Evolutionary conservation across 164 flowering plant species (phyloP).

Genomic region (Dillenia suffruticosa): DNA sequence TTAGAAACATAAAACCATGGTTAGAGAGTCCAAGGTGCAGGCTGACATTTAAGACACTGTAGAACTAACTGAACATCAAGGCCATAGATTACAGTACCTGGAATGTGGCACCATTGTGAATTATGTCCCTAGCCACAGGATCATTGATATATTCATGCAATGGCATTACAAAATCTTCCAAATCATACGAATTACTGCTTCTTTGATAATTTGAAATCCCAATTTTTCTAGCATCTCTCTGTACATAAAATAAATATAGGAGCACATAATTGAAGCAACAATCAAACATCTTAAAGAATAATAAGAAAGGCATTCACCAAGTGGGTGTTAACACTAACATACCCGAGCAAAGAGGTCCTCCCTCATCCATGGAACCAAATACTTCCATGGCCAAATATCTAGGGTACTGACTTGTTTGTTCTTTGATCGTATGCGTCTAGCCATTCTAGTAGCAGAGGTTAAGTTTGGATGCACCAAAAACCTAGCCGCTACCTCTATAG

Average conservation of each 20-base stretch:
- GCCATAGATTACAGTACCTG: conserved; percentile 49
- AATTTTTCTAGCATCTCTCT: conserved; percentile 69
- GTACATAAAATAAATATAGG: conserved; percentile 14
- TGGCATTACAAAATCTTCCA: conserved; percentile 78
- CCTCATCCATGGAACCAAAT: conserved; percentile 99
- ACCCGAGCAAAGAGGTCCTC: conserved; percentile 92
- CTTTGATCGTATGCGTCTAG: conserved; percentile 40
- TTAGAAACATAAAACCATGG: too few species aligned
- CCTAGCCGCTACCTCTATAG: conserved; percentile 93
- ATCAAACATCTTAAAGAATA: neutral
- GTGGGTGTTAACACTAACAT: conserved; percentile 20
- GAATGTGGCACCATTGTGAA: conserved; percentile 97
- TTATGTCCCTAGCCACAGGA: conserved; percentile 71
- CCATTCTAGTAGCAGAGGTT: conserved; percentile 68
- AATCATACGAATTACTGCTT: conserved; percentile 48
- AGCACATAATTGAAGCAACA: neutral
- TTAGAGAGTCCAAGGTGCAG: too few species aligned
- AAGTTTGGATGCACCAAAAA: conserved; percentile 87
- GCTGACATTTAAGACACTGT: too few species aligned
- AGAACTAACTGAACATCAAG: too few species aligned
- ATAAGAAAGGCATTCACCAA: neutral
- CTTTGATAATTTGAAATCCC: conserved; percentile 13
- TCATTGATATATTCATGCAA: conserved; percentile 62
- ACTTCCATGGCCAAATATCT: conserved; percentile 99
- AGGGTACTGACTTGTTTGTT: conserved; percentile 64